Evolutionary conservation across 768 basidiomycete genomes (phyloP).

Genomic region (Hericium erinaceus): DNA sequence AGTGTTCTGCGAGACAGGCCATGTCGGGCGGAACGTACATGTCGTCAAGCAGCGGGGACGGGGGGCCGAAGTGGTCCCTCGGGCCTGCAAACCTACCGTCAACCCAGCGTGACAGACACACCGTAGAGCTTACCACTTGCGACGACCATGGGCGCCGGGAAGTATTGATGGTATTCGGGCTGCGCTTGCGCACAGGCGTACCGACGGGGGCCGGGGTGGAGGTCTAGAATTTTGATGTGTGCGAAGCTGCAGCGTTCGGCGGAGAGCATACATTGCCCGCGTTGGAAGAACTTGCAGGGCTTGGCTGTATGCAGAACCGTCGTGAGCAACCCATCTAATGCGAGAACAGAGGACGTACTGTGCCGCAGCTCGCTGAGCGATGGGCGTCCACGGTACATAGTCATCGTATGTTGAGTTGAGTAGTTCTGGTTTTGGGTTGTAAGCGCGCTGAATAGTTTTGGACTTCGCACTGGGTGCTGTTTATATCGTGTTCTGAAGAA

Average conservation of each 20-base stretch:
- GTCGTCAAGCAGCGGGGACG: not conserved
- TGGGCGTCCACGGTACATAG: not conserved
- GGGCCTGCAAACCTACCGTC: too few species aligned
- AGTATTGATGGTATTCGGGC: too few species aligned
- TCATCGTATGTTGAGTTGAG: not conserved
- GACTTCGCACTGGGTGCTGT: not conserved
- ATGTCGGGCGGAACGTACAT: not conserved
- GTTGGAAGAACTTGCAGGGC: slow-evolving; percentile 13
- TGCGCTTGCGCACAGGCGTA: too few species aligned
- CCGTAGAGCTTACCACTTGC: not conserved
- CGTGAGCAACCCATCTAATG: not conserved
- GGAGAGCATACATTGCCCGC: slow-evolving; percentile 9
- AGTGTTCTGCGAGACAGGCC: not conserved
- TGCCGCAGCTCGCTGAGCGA: slow-evolving; percentile 6
- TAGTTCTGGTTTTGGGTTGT: too few species aligned
- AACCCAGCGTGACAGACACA: too few species aligned
- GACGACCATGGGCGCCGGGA: too few species aligned
- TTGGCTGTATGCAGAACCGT: slow-evolving; percentile 3
- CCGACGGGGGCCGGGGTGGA: not conserved
- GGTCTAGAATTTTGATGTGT: slow-evolving; percentile 8
- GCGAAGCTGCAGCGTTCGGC: slow-evolving; percentile 14
- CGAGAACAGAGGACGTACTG: slow-evolving; percentile 1
- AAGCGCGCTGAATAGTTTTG: too few species aligned
- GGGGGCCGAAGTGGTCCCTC: too few species aligned
- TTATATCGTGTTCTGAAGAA: slow-evolving; percentile 11